Evolutionary conservation across 2,329 filamentous ascomycete genomes (phyloP), one percentile per base, ranked within the genome.

Genomic region (Chaetomiaceae sp.): DNA sequence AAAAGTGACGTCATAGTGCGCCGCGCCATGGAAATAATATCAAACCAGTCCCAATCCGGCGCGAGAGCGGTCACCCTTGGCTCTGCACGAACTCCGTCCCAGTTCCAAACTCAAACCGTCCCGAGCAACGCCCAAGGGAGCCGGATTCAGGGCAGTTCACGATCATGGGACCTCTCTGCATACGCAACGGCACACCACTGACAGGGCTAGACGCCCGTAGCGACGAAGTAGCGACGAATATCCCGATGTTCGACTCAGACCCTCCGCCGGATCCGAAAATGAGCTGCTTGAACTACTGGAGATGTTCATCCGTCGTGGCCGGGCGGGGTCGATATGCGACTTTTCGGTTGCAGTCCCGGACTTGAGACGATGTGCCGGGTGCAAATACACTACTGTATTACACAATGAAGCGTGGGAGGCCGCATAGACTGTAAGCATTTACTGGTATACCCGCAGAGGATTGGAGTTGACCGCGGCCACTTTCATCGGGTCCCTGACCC

Each of bases 1-100:
- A 14, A 14, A 5, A 32, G 32, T 48, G 45, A 48, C 45, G 45
- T 48, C 45, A 48, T 48, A 16, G 11, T 16, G 16, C 29, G 21
- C 10, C 23, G 1, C 2, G 27, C 25, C 25, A 40, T n/a, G 36
- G n/a, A 48, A 48, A 18, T 30, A 43, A 38, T 29, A 20, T 21
- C 20, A 30, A 13, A 16, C 21, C 32, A 38, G 45, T 14, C 36
- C 29, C n/a, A 25, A 42, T 49, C 47, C 30, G 37, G 37, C 27
- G 21, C 9, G 18, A 20, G 6, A 18, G 13, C 18, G 5, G 21
- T 37, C 18, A n/a, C n/a, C n/a, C 23, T 27, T 42, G 21, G 23
- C 23, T 27, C 29, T n/a, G 14, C 33, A 33, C 30, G 11, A 6
- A 5, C 18, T 18, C 6, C 23, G 27, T 33, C 29, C 18, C 6